phyloP scores from a whole-genome alignment of 1,139 yeast genomes.

The Schizosaccharomyces versatilis region DNA sequence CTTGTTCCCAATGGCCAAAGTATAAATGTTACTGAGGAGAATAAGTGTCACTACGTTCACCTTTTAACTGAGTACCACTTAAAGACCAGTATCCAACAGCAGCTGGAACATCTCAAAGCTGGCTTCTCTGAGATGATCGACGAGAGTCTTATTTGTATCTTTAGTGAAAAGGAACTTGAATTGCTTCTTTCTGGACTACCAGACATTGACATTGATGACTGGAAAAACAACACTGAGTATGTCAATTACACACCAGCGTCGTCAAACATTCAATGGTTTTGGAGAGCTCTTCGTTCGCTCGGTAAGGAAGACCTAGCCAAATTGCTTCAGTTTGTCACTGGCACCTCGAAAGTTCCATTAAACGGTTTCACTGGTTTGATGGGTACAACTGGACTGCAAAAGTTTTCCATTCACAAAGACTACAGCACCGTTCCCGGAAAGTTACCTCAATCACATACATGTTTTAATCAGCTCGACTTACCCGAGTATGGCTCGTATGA shows the following conservation, averaged over 20 bases:
- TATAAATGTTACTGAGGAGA: constrained; percentile 70
- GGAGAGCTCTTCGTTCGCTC: constrained; percentile 93
- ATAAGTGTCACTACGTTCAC: constrained; percentile 74
- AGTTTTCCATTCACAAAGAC: constrained; percentile 76
- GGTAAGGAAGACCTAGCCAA: constrained; percentile 89
- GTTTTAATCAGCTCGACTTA: constrained; percentile 43
- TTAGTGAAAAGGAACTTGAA: constrained; percentile 90
- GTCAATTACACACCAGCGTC: constrained; percentile 69
- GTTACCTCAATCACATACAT: constrained; percentile 47
- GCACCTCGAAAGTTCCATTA: constrained; percentile 88
- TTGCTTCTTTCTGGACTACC: constrained; percentile 84
- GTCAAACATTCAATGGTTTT: constrained; percentile 84
- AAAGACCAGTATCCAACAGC: constrained; percentile 65
- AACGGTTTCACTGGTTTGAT: constrained; percentile 80
- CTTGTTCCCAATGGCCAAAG: constrained; percentile 64
- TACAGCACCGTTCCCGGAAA: constrained; percentile 58
- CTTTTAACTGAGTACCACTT: constrained; percentile 71
- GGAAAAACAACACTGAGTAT: constrained; percentile 73
- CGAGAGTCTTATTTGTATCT: constrained; percentile 62
- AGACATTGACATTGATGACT: constrained; percentile 83
- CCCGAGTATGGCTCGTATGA: constrained; percentile 88
- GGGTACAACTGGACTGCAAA: constrained; percentile 71
- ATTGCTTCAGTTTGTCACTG: constrained; percentile 83
- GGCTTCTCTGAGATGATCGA: constrained; percentile 89
- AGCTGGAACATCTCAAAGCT: constrained; percentile 59